A percentile compares a stretch with the other conserved stretches of the same genome.
Conservation (phyloP, 2,329 filamentous ascomycete species). For the Magnaporthiopsis rhizophila region DNA sequence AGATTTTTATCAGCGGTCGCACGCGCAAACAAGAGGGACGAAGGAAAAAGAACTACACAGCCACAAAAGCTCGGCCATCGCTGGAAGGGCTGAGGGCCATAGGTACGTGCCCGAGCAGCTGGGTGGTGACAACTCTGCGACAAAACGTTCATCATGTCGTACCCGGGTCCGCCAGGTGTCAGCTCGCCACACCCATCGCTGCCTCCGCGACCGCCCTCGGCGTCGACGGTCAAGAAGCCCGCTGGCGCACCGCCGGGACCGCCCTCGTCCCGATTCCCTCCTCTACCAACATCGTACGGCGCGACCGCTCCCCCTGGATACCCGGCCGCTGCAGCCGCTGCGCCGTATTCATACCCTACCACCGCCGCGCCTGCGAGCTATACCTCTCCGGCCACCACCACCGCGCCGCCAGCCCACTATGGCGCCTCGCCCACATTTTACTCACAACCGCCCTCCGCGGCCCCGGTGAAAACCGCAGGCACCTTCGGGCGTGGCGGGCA, state of each 20-base stretch:
- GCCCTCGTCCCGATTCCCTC: conserved; percentile 4
- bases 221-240: conserved; percentile 1
- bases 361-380: conserved; percentile 4
- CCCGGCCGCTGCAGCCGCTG: conserved; percentile 10
- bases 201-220: conserved; percentile 14
- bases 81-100: conserved; percentile 5
- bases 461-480: conserved; percentile 18
- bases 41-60: not conserved
- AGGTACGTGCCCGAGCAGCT: conserved; percentile 12
- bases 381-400: conserved; percentile 14
- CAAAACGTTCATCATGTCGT: conserved; percentile 17
- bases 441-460: conserved; percentile 26
- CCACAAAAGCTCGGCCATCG: not conserved
- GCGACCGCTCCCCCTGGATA: conserved; percentile 10
- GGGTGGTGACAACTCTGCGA: conserved; percentile 4
- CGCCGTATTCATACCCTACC: conserved; percentile 8
- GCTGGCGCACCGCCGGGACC: not conserved
- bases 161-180: conserved; percentile 18
- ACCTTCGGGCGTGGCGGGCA: conserved; percentile 13
- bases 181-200: conserved; percentile 16
- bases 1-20: too few relatives aligned
- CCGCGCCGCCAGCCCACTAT: conserved; percentile 34
- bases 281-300: not conserved
- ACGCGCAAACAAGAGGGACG: not conserved
- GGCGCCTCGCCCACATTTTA: conserved; percentile 26